phyloP scores from a whole-genome alignment of 768 basidiomycete genomes.

The Lactarius quietus region DNA sequence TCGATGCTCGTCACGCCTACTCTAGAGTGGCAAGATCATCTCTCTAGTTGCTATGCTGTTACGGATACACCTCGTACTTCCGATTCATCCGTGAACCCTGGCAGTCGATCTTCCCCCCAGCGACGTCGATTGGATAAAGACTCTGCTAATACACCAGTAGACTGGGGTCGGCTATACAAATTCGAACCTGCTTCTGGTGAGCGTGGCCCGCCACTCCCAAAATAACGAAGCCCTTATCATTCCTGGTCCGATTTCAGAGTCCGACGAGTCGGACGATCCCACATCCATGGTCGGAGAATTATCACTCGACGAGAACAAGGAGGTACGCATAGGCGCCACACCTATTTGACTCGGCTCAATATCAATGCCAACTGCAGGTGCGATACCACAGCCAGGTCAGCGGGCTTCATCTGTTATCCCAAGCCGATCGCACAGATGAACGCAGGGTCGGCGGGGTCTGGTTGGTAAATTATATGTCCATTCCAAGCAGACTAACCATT shows the following conservation, averaged over 20 bases:
- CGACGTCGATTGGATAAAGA: slow-evolving; percentile 46
- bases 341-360: slow-evolving; percentile 30
- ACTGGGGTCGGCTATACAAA: slow-evolving; percentile 61
- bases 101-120: slow-evolving; percentile 38
- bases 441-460: slow-evolving; percentile 68
- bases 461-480: slow-evolving; percentile 34
- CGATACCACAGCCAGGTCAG: slow-evolving; percentile 80
- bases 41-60: slow-evolving; percentile 51
- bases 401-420: slow-evolving; percentile 71
- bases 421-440: slow-evolving; percentile 61
- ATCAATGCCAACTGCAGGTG: slow-evolving; percentile 46
- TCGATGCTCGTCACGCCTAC: slow-evolving; percentile 62
- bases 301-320: slow-evolving; percentile 72
- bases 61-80: slow-evolving; percentile 7
- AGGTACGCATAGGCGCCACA: slow-evolving; percentile 40
- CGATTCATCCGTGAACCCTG: slow-evolving; percentile 7
- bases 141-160: slow-evolving; percentile 31
- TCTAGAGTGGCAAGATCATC: slow-evolving; percentile 73
- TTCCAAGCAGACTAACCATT: slow-evolving; percentile 8
- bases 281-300: slow-evolving; percentile 63
- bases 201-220: background rate
- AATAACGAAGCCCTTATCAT: background rate
- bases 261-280: slow-evolving; percentile 34
- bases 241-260: slow-evolving; percentile 19
- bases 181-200: slow-evolving; percentile 38